Evolutionary conservation across 768 basidiomycete genomes (phyloP).

Genomic region (Serendipita sp.): DNA sequence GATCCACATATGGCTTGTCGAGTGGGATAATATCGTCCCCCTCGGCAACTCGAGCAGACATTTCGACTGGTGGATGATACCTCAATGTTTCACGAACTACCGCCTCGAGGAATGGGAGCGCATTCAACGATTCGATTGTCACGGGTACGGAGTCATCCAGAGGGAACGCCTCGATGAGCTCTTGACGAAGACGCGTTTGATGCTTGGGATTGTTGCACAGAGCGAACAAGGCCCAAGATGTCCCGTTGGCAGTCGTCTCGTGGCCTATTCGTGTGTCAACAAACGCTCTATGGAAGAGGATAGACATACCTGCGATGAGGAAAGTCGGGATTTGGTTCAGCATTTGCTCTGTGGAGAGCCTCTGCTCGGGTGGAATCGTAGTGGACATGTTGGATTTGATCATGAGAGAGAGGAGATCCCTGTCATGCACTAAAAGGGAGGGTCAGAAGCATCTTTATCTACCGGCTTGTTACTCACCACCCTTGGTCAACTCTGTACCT

Average conservation of each 20-base stretch:
- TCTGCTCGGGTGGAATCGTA: slow-evolving; percentile 38
- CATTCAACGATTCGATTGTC: slow-evolving; percentile 10
- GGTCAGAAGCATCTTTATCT: not conserved
- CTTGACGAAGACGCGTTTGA: slow-evolving; percentile 19
- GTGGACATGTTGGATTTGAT: slow-evolving; percentile 49
- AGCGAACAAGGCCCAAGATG: slow-evolving; percentile 17
- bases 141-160: slow-evolving; percentile 11
- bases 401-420: slow-evolving; percentile 45
- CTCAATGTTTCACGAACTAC: slow-evolving; percentile 30
- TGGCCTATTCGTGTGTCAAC: not conserved
- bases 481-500: not conserved
- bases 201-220: slow-evolving; percentile 17
- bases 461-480: not conserved
- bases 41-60: slow-evolving; percentile 34
- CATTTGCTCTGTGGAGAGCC: slow-evolving; percentile 46
- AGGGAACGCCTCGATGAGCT: slow-evolving; percentile 11
- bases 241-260: slow-evolving; percentile 14
- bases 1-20: slow-evolving; percentile 23
- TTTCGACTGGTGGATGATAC: slow-evolving; percentile 35
- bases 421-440: slow-evolving; percentile 14
- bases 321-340: slow-evolving; percentile 44
- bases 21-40: slow-evolving; percentile 45
- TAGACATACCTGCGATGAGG: slow-evolving; percentile 30
- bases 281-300: not conserved
- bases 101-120: slow-evolving; percentile 17